Evolutionary conservation across 441 rosid species (phyloP).

Genomic region (Arabidopsis hybrid): DNA sequence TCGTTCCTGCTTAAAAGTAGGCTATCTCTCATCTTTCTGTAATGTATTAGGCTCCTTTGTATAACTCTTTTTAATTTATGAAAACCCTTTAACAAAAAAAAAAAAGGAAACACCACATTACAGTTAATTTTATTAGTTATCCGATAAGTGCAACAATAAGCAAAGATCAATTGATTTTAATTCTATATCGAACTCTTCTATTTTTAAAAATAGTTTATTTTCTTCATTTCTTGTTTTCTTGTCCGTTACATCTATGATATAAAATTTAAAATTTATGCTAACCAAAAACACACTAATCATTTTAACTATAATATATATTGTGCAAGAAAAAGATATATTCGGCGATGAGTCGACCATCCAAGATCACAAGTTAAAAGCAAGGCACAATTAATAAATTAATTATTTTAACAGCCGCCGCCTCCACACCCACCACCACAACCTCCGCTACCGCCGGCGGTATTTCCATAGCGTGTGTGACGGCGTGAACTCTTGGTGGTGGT

Average conservation of each 20-base stretch:
- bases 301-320: too few relatives aligned
- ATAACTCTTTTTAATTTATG: too few relatives aligned
- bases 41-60: too few relatives aligned
- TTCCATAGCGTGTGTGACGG: constrained; percentile 19
- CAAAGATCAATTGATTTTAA: neutral
- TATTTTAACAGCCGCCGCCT: constrained; percentile 24
- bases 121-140: neutral
- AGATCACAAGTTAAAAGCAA: neutral
- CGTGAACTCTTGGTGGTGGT: neutral
- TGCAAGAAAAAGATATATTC: too few relatives aligned
- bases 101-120: too few relatives aligned
- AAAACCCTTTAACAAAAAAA: too few relatives aligned
- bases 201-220: neutral
- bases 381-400: neutral
- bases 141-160: neutral
- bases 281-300: neutral
- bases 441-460: neutral
- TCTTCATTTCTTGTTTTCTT: neutral
- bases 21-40: too few relatives aligned
- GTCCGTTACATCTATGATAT: neutral
- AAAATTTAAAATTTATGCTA: neutral
- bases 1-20: too few relatives aligned
- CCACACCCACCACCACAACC: constrained; percentile 37
- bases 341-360: too few relatives aligned
- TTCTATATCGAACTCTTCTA: neutral